These are phyloP conservation scores for Berberis thunbergii DNA, from an alignment of 164 flowering plant species.

Conservation along the genomic window DNA sequence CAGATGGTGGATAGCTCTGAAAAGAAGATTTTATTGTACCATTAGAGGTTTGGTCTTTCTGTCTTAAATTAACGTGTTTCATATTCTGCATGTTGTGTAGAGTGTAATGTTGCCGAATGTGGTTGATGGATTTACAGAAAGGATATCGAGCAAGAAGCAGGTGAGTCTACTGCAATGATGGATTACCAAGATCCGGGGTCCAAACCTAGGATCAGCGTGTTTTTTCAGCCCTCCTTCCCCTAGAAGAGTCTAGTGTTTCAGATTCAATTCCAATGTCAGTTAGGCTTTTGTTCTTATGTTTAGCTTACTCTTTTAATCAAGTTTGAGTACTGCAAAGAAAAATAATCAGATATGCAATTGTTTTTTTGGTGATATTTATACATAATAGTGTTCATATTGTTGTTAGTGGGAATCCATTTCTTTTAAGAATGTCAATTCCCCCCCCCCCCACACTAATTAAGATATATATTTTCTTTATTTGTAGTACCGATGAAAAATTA, in stretches of 20 bases:
- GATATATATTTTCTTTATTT: no score
- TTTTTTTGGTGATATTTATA: no score
- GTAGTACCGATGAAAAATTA: no score
- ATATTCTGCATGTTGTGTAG: background rate
- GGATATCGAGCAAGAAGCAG: background rate
- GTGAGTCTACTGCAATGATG: conserved; percentile 7
- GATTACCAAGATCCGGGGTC: conserved; percentile 14
- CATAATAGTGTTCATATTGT: no score
- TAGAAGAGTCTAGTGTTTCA: background rate
- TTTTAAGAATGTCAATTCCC: no score
- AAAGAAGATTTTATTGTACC: conserved; percentile 1
- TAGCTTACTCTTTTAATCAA: no score
- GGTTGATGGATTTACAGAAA: background rate
- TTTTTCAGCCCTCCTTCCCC: conserved; percentile 7
- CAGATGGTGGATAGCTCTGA: background rate
- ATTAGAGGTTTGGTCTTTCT: background rate
- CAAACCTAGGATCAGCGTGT: conserved; percentile 6
- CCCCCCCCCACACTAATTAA: no score
- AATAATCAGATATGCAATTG: no score
- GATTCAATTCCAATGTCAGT: no score
- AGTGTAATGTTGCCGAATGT: background rate
- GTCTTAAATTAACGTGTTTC: background rate
- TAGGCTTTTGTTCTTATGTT: no score
- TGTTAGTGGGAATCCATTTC: no score
- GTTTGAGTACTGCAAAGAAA: no score